Evolutionary conservation across 768 basidiomycete genomes (phyloP), one percentile per base, ranked within the genome.

Genomic region (Podaxis carcinomalis): DNA sequence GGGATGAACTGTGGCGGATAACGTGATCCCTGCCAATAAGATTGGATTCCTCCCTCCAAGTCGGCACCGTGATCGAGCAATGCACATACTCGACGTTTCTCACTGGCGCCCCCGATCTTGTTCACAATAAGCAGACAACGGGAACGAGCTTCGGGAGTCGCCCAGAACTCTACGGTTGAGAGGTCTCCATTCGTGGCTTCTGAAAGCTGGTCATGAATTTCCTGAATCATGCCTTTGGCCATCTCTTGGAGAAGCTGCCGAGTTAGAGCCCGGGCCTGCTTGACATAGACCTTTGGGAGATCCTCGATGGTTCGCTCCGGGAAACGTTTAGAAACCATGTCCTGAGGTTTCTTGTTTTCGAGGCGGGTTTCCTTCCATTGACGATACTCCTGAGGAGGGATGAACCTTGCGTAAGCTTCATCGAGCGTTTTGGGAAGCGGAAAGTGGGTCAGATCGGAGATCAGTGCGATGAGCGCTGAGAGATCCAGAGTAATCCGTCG

Each of bases 401-500:
- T 77, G 67, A 92, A 95, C 3, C 89, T 80, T 11, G 71, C 68
- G 19, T 84, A 77, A 0, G 91, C 86, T 36, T 87, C 88, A 13
- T 82, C 80, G 0, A 79, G 65, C 0, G 79, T 77, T 0, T 62
- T 44, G 0, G 93, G 93, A 0, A 93, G 75, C 0, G 80, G 77
- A 0, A 86, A 78, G 70, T 95, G 93, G 0, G 90, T 88, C 55
- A 92, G 84, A 63, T 93, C 92, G 10, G 90, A 92, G 46, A 91
- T 81, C 28, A 95, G 80, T 0, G 94, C 93, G 57, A 96, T 89
- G 50, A 96, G 81, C 1, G 90, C 80, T 0, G 92, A 94, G 10
- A 96, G 78, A 68, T 96, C 94, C 36, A 95, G 80, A 64, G 93
- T 91, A 72, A 96, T 78, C 51, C 79, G 74, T 5, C 66, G 66